Base-by-base conservation (phyloP, 208 protist species). In the Acanthamoeba lenticulata region DNA sequence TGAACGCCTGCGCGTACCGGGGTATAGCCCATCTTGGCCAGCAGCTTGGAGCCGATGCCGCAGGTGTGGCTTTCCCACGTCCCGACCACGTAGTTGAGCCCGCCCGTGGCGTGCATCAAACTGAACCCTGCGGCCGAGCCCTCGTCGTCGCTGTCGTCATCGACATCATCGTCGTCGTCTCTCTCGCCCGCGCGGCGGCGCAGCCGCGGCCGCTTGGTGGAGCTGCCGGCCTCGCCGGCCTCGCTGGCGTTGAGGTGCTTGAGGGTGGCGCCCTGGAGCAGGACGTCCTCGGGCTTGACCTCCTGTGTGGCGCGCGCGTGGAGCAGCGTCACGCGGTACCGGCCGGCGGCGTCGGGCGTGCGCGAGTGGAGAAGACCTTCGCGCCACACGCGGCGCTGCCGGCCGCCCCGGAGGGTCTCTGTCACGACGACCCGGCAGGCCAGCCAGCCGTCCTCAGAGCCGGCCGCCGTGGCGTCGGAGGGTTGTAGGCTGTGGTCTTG, bases 191-290 rank as follows among this genome's bases (percentile, higher is more conserved):
- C 24, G 55, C 55, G 0, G 52, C 52, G 5, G 17, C 52, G 21
- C 52, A 27, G 3, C 13, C 49, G 49, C 62, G 27, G 27, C 34
- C 62, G 62, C 34, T 72, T 72, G 27, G 55, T 24, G 21, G 15
- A n/a, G 19, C 15, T 36, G 7, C 17, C 32, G 74, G 17, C 36
- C 24, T 15, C 27, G 77, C 24, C 27, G 77, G 27, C 77, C 19
- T 88, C 77, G 2, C 29, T 9, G 34, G 11, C 15, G 40, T 88
- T 47, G 45, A 47, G 40, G 44, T 88, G 77, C 77, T 88, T 88
- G 44, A 88, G 45, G 38, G 77, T 88, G 77, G 45, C 44, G 77
- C 77, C 77, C 45, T 88, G 40, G 27, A 88, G 77, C 38, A 88
- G 77, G 6, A 88, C 45, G 77, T 88, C 77, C 3, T 88, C 77